These are phyloP conservation scores for Leccinum aurantiacum DNA, from an alignment of 768 basidiomycete genomes.

Conservation along the genomic window DNA sequence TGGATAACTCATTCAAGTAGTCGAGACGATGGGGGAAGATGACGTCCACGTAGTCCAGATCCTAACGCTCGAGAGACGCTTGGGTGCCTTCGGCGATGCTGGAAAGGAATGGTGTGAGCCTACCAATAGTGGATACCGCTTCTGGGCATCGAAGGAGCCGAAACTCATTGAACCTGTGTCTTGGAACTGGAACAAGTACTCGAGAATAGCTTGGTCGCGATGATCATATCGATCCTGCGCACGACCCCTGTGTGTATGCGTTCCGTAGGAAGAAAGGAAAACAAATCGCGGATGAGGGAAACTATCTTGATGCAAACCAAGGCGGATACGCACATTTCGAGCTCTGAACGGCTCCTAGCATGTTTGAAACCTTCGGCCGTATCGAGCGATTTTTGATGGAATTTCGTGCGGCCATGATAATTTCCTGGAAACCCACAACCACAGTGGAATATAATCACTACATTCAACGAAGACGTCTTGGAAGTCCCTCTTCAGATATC, in stretches of 20 bases:
- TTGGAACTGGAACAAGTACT: slow-evolving; percentile 49
- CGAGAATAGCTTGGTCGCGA: slow-evolving; percentile 56
- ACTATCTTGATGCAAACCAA: not conserved
- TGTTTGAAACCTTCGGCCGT: slow-evolving; percentile 40
- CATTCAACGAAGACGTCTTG: not conserved
- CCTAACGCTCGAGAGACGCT: slow-evolving; percentile 48
- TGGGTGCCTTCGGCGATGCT: slow-evolving; percentile 55
- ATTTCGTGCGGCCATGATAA: slow-evolving; percentile 53
- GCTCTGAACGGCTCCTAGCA: slow-evolving; percentile 47
- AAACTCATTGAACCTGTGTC: slow-evolving; percentile 33
- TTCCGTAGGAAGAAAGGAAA: not conserved
- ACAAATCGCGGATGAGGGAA: too few species aligned
- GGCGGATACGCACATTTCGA: slow-evolving; percentile 42
- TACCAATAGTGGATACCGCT: too few species aligned
- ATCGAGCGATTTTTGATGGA: slow-evolving; percentile 50
- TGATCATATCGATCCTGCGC: slow-evolving; percentile 49
- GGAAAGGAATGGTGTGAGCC: not conserved
- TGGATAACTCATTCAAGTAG: too few species aligned
- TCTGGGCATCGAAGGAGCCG: not conserved
- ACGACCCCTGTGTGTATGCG: slow-evolving; percentile 40
- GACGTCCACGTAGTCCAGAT: slow-evolving; percentile 52
- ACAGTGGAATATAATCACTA: not conserved
- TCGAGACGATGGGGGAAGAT: slow-evolving; percentile 49
- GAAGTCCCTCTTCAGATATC: not conserved
- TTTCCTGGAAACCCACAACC: slow-evolving; percentile 35